Conservation (phyloP, 495 filamentous ascomycete species). For the Lasiosphaeriaceae sp. region DNA sequence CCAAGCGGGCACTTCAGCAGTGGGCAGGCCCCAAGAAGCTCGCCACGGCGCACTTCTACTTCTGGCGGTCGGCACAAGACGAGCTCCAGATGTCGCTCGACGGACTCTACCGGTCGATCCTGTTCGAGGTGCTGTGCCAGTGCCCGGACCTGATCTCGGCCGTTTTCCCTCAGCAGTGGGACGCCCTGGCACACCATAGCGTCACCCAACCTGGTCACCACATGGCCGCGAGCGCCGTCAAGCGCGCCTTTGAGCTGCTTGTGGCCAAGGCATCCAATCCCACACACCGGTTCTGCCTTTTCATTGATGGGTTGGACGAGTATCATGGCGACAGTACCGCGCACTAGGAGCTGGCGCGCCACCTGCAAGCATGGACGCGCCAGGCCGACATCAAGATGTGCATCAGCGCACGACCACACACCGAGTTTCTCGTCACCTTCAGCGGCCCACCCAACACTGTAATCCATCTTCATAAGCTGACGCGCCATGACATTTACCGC, state of each 20-base stretch:
- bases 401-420: constrained; percentile 7
- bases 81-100: constrained; percentile 35
- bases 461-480: constrained; percentile 24
- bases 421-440: constrained; percentile 9
- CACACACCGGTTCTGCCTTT: constrained; percentile 33
- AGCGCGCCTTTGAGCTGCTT: constrained; percentile 1
- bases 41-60: constrained; percentile 5
- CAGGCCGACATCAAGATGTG: constrained; percentile 12
- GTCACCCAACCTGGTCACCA: neutral
- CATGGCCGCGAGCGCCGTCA: neutral
- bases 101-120: constrained; percentile 38
- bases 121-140: constrained; percentile 33
- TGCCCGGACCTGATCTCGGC: constrained; percentile 30
- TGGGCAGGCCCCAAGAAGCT: constrained; percentile 10
- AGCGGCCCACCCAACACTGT: neutral
- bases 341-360: constrained; percentile 1
- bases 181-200: neutral
- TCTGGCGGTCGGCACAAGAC: constrained; percentile 6
- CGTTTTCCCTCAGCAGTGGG: constrained; percentile 13
- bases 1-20: neutral
- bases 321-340: constrained; percentile 22
- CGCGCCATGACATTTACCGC: constrained; percentile 18
- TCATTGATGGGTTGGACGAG: constrained; percentile 50
- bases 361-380: constrained; percentile 2
- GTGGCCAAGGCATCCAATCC: neutral